A percentile compares a stretch with the other conserved stretches of the same genome.
These are phyloP conservation scores for Acanthamoeba royreba DNA, from an alignment of 208 protist genomes.

Conservation along the genomic window DNA sequence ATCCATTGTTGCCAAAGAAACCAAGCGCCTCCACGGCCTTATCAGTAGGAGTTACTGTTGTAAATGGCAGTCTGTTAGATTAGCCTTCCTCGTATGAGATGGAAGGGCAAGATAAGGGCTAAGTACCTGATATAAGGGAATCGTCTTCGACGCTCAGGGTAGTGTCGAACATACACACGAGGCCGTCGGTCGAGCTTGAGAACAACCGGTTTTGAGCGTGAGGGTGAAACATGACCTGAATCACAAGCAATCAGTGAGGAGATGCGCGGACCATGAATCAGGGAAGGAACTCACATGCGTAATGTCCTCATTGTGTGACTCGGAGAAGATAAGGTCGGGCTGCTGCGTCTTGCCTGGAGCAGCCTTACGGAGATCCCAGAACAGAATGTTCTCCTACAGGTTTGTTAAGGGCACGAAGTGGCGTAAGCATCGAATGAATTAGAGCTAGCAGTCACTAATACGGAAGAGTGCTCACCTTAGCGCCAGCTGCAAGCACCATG, in stretches of 20 bases:
- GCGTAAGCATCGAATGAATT: too few relatives aligned
- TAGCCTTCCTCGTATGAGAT: too few relatives aligned
- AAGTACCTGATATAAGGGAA: background rate
- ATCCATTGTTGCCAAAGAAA: background rate
- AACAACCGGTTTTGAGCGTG: background rate
- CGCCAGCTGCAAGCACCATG: background rate
- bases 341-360: background rate
- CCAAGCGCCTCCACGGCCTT: background rate
- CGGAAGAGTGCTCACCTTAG: too few relatives aligned
- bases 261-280: background rate
- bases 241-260: background rate
- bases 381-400: conserved; percentile 13
- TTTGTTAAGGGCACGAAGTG: too few relatives aligned
- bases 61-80: too few relatives aligned
- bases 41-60: background rate
- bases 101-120: too few relatives aligned
- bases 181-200: background rate
- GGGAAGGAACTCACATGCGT: background rate
- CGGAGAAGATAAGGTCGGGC: background rate
- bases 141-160: background rate
- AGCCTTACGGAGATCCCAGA: conserved; percentile 13
- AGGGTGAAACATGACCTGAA: background rate
- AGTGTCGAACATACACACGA: background rate
- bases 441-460: too few relatives aligned
- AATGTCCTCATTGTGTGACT: conserved; percentile 3